These are phyloP conservation scores for Magnusiomyces sp. DNA, from an alignment of 1,139 yeast genomes.

Conservation along the genomic window DNA sequence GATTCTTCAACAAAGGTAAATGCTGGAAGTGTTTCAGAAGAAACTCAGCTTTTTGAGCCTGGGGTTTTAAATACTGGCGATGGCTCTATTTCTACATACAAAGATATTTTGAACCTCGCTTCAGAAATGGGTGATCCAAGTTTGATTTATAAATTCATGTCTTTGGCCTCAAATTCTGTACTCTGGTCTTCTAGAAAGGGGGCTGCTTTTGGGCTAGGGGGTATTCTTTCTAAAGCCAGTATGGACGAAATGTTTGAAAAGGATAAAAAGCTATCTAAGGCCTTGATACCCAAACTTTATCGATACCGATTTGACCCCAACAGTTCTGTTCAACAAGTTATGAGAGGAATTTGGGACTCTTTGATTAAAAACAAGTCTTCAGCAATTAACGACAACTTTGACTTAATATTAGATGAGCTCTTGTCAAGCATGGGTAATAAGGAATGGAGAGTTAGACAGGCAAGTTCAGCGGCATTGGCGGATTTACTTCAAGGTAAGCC, in stretches of 20 bases:
- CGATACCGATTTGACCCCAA: conserved; percentile 84
- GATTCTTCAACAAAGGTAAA: conserved; percentile 51
- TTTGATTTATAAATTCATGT: conserved; percentile 88
- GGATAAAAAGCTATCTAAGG: conserved; percentile 46
- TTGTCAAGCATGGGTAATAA: conserved; percentile 64
- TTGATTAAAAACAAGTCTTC: conserved; percentile 55
- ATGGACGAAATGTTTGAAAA: conserved; percentile 53
- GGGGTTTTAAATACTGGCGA: conserved; percentile 74
- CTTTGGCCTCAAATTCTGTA: conserved; percentile 78
- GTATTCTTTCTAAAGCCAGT: conserved; percentile 70
- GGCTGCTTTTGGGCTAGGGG: conserved; percentile 86
- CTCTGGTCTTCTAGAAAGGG: conserved; percentile 93
- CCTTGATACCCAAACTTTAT: conserved; percentile 72
- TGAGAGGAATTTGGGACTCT: conserved; percentile 84
- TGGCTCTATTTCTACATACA: conserved; percentile 82
- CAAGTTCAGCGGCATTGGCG: conserved; percentile 66
- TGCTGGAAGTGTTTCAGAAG: conserved; percentile 67
- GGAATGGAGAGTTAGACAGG: conserved; percentile 94
- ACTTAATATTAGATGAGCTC: conserved; percentile 55
- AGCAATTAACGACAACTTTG: conserved; percentile 47
- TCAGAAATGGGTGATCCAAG: conserved; percentile 95
- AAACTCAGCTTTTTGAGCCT: conserved; percentile 78
- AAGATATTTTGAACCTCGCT: conserved; percentile 68
- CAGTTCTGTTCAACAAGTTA: conserved; percentile 62
- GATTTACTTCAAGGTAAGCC: conserved; percentile 61